A percentile compares a stretch with the other conserved stretches of the same genome.
Evolutionary conservation across 345 rosid genomes (phyloP).

Genomic region (Camelina neglecta): DNA sequence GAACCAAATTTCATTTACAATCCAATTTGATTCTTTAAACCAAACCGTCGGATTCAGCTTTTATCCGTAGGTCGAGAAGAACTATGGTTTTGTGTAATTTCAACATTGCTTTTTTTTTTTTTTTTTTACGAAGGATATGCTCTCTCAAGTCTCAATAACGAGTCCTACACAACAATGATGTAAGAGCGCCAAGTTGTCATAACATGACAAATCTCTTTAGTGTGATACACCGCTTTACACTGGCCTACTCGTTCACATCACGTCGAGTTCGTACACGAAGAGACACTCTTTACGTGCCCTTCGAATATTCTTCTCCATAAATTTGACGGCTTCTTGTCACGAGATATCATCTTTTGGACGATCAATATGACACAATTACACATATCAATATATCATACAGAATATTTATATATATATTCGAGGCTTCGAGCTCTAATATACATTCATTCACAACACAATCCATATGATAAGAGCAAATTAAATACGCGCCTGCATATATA

Average conservation of each 20-base stretch:
- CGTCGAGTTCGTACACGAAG: slow-evolving; percentile 26
- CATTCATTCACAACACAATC: background rate
- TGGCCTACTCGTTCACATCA: slow-evolving; percentile 27
- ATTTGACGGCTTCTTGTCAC: slow-evolving; percentile 17
- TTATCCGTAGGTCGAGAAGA: background rate
- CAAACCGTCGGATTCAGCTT: background rate
- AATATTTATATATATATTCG: background rate
- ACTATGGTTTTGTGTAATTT: background rate
- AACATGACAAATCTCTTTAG: slow-evolving; percentile 24
- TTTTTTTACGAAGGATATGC: background rate
- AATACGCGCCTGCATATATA: background rate
- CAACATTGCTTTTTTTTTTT: background rate
- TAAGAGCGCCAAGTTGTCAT: slow-evolving; percentile 29
- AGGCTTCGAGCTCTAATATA: background rate
- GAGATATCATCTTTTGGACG: background rate
- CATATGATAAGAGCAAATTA: background rate
- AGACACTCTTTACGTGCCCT: slow-evolving; percentile 18
- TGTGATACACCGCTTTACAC: slow-evolving; percentile 11
- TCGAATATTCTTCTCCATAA: slow-evolving; percentile 28
- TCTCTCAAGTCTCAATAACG: background rate
- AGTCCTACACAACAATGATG: background rate
- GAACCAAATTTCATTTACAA: background rate
- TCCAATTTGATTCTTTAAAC: background rate
- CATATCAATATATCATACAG: background rate
- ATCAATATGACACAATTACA: slow-evolving; percentile 6